Percentiles rank a stretch among this genome's conserved stretches.
These are phyloP conservation scores for Cardamine chenopodiifolia DNA, from an alignment of 345 rosid genomes.

Conservation along the genomic window DNA sequence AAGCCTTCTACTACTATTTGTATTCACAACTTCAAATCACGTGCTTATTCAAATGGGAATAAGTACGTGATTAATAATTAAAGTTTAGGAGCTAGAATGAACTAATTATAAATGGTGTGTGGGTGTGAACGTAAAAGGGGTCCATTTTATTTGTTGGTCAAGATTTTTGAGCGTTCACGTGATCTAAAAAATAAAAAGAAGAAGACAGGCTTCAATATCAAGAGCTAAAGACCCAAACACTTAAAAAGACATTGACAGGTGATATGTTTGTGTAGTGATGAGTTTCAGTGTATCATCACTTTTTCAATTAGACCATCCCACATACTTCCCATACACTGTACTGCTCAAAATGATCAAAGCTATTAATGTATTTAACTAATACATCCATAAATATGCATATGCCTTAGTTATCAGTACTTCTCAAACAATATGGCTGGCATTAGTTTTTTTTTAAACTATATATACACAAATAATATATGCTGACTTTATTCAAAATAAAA, in stretches of 20 bases:
- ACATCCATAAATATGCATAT: neutral
- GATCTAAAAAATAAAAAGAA: slow-evolving; percentile 15
- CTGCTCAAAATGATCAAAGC: slow-evolving; percentile 21
- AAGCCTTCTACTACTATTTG: slow-evolving; percentile 24
- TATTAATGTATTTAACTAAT: slow-evolving; percentile 18
- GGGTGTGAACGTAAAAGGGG: slow-evolving; percentile 35
- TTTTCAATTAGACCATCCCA: slow-evolving; percentile 34
- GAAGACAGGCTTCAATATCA: slow-evolving; percentile 40
- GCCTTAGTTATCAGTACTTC: neutral
- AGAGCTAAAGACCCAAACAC: slow-evolving; percentile 37
- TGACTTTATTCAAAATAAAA: neutral
- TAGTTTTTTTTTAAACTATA: neutral
- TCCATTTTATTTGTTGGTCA: slow-evolving; percentile 38
- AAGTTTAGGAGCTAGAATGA: slow-evolving; percentile 31
- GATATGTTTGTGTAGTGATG: slow-evolving; percentile 37
- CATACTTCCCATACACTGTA: slow-evolving; percentile 28
- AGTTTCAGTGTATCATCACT: slow-evolving; percentile 37
- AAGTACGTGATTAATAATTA: slow-evolving; percentile 1
- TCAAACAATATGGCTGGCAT: neutral
- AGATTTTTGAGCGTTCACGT: slow-evolving; percentile 36
- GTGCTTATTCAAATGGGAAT: slow-evolving; percentile 31
- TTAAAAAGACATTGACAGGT: slow-evolving; percentile 37
- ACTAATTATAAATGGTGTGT: slow-evolving; percentile 16
- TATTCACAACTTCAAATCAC: slow-evolving; percentile 14
- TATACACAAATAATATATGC: neutral